These are phyloP conservation scores for Colletotrichum eremochloae DNA, from an alignment of 2,329 filamentous ascomycete species.

Conservation along the genomic window DNA sequence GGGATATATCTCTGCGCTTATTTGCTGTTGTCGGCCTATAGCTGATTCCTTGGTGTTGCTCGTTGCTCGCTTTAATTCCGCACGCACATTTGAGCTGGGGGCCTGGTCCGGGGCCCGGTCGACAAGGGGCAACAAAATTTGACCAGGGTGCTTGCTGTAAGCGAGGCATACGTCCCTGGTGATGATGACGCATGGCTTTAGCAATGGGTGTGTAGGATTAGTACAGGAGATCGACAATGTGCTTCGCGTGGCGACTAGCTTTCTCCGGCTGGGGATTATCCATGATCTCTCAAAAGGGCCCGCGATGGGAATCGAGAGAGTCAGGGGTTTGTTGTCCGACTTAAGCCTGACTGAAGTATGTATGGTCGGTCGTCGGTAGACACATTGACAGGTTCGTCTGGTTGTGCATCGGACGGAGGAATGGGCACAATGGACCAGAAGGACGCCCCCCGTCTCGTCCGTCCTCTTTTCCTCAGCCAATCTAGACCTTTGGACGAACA, in stretches of 20 bases:
- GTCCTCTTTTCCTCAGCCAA: neutral
- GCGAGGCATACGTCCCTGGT: constrained; percentile 8
- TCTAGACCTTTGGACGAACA: neutral
- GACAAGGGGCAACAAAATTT: neutral
- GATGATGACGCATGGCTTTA: too few relatives aligned
- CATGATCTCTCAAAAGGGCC: neutral
- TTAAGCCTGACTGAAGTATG: neutral
- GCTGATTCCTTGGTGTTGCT: constrained; percentile 1
- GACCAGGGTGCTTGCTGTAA: constrained; percentile 11
- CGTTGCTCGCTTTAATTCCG: constrained; percentile 14
- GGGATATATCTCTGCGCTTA: neutral
- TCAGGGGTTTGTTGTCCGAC: constrained; percentile 1
- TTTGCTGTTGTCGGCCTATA: neutral
- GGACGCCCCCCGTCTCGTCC: constrained; percentile 12
- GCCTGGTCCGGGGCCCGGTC: neutral
- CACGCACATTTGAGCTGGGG: constrained; percentile 12
- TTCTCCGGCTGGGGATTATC: neutral
- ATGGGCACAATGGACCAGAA: neutral
- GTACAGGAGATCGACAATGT: neutral
- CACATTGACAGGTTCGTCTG: neutral
- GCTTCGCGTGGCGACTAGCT: neutral
- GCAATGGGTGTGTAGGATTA: too few relatives aligned
- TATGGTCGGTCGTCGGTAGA: neutral
- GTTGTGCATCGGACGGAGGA: neutral
- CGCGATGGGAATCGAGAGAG: neutral